Evolutionary conservation across 305 asterid species (phyloP), one percentile per base, ranked within the genome.

Genomic region (Fraxinus baroniana): DNA sequence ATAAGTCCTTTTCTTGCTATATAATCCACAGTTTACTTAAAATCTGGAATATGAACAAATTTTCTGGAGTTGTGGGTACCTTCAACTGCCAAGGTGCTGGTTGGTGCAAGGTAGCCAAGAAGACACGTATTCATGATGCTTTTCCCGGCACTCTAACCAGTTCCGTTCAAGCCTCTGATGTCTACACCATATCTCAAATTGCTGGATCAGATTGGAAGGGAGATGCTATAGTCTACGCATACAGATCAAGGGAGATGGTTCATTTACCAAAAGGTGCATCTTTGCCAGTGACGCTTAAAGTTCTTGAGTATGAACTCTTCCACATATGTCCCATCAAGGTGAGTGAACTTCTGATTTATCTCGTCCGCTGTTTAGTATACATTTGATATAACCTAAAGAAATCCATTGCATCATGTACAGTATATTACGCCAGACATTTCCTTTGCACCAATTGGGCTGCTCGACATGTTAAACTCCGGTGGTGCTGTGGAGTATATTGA

Each of bases 51-150:
- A 74, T 62, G 76, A 96, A 96, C 91, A 94, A 92, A 86, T 93
- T 88, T 80, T 89, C 96, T 0, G 97, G 99, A 22, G 87, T 96
- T 78, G 98, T 96, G 24, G 99, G 99, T 0, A 95, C 93, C 33
- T 96, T 96, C 92, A 96, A 96, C 87, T 96, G 99, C 87, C 99
- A 96, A 85, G 99, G 99, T 79, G 99, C 99, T 0, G 99, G 98
- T 49, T 96, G 99, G 99, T 94, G 99, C 94, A 93, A 87, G 80
- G 88, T 87, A 18, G 86, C 80, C 28, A 96, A 96, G 89, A 92
- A 87, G 88, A 94, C 97, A 1, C 98, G 92, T 30, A 93, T 96
- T 73, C 99, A 96, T 37, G 95, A 96, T 79, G 88, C 91, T 77
- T 93, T 94, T 66, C 99, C 99, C 0, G 95, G 97, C 71, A 93